Evolutionary conservation across 768 basidiomycete species (phyloP).

Genomic region (Termitomyces sp.): DNA sequence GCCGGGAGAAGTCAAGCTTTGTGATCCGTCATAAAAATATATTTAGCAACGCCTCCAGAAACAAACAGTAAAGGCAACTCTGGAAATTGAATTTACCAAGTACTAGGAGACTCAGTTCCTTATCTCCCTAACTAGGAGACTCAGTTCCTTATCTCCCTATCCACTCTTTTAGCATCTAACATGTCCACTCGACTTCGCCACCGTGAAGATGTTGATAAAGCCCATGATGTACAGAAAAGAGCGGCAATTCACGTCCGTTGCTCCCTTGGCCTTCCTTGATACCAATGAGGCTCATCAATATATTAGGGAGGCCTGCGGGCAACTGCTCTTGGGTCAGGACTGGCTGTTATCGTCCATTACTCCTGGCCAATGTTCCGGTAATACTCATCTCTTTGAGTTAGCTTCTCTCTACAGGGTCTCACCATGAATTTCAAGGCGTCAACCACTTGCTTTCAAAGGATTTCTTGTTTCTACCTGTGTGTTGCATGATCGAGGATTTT

Average conservation of each 20-base stretch:
- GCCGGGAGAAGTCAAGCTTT: too few species aligned
- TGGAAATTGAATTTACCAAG: too few species aligned
- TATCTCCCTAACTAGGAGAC: not conserved
- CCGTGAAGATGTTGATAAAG: conserved; percentile 50
- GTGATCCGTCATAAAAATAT: too few species aligned
- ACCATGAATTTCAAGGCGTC: conserved; percentile 41
- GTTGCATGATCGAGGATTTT: conserved; percentile 16
- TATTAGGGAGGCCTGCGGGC: conserved; percentile 48
- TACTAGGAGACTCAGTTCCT: too few species aligned
- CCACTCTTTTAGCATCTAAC: not conserved
- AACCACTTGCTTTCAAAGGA: conserved; percentile 76
- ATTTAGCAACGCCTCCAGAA: not conserved
- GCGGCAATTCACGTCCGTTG: conserved; percentile 50
- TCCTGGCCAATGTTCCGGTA: conserved; percentile 74
- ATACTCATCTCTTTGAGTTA: not conserved
- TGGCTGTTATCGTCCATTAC: conserved; percentile 58
- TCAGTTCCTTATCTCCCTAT: not conserved
- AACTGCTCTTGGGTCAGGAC: conserved; percentile 51
- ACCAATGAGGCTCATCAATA: conserved; percentile 7
- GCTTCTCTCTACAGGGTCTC: not conserved
- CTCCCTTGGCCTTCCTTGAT: not conserved
- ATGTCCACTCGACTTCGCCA: conserved; percentile 37
- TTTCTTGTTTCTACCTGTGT: conserved; percentile 71
- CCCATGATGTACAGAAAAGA: conserved; percentile 52
- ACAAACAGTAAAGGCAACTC: not conserved